Percentiles rank a stretch among this genome's conserved stretches.
phyloP scores from a whole-genome alignment of 192 early-diverging fungal genomes.

The Chytriomyces hyalinus region DNA sequence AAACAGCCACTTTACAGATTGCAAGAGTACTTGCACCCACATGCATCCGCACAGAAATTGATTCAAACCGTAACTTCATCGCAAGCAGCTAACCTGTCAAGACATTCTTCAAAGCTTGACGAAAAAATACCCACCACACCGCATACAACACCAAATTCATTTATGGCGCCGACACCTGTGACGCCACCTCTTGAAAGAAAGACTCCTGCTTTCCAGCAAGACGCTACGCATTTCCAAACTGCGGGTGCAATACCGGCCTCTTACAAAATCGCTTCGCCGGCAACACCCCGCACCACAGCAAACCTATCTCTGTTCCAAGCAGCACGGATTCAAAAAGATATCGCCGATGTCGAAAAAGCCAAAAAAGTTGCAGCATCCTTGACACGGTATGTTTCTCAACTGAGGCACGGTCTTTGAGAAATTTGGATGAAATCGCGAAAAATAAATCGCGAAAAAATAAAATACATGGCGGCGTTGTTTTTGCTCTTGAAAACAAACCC shows the following conservation, averaged over 20 bases:
- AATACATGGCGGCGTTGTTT: conserved; percentile 1
- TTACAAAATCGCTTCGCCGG: too few relatives aligned
- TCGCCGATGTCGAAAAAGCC: conserved; percentile 21
- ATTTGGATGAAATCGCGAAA: not conserved
- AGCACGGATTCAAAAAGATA: conserved; percentile 12
- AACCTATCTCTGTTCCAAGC: conserved; percentile 4
- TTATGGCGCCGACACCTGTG: too few relatives aligned
- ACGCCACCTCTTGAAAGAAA: too few relatives aligned
- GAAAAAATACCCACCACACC: too few relatives aligned
- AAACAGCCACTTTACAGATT: too few relatives aligned
- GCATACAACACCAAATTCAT: too few relatives aligned
- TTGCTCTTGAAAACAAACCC: not conserved
- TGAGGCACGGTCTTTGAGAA: not conserved
- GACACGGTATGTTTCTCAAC: conserved; percentile 7
- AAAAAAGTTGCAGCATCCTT: conserved; percentile 12
- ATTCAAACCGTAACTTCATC: not conserved
- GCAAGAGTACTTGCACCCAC: not conserved
- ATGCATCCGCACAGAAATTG: not conserved
- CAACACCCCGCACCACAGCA: too few relatives aligned
- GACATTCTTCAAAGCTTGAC: too few relatives aligned
- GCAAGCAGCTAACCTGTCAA: not conserved
- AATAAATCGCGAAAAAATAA: conserved; percentile 17
- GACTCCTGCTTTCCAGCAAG: too few relatives aligned
- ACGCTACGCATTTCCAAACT: too few relatives aligned
- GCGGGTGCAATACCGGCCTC: too few relatives aligned